Base-by-base conservation (phyloP, 2,329 filamentous ascomycete genomes). In the Colletotrichum viniferum region DNA sequence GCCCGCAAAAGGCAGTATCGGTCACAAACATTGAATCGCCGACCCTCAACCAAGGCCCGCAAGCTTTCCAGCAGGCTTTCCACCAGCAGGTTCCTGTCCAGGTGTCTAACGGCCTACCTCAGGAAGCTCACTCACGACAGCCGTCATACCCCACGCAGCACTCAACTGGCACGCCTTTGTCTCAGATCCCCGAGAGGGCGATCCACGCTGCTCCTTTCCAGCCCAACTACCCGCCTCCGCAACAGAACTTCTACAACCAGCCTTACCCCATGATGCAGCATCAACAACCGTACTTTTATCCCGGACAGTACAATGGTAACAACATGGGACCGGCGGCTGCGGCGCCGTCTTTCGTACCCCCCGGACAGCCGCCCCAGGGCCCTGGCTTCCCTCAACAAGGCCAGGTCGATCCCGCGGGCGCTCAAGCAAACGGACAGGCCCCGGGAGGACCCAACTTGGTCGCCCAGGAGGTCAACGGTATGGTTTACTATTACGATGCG, bases 121-220 rank as follows among this genome's bases (percentile, higher is more conserved):
- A 92, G 55, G 86, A 94, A 73, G 84, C 90, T 28, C 94, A 96
- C 81, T 86, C 88, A 24, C 92, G 93, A 30, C 91, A 94, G 78
- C 87, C 90, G 3, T 94, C 94, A 2, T 94, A 94, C 81, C 90
- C 92, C 34, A 92, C 91, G 71, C 94, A 95, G 78, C 88, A 91
- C 70, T 93, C 94, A 4, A 92, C 91, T 6, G 94, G 94, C 24
- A 97, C 96, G 1, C 96, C 96, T 1, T 87, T 98, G 38, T 96
- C 96, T 26, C 96, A 98, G 80, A 98, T 98, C 77, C 96, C 96
- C 3, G 96, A 98, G 84, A 92, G 96, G 71, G 95, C 96, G 10
- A 96, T 98, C 66, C 96, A 98, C 80, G 96, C 96, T 32, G 94
- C 94, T 69, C 93, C 95, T 0, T 98, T 98, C 87, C 96, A 98